Percentiles rank a stretch among this genome's conserved stretches.
phyloP scores from a whole-genome alignment of 176 grass and related monocot species.

The Carex pumila region DNA sequence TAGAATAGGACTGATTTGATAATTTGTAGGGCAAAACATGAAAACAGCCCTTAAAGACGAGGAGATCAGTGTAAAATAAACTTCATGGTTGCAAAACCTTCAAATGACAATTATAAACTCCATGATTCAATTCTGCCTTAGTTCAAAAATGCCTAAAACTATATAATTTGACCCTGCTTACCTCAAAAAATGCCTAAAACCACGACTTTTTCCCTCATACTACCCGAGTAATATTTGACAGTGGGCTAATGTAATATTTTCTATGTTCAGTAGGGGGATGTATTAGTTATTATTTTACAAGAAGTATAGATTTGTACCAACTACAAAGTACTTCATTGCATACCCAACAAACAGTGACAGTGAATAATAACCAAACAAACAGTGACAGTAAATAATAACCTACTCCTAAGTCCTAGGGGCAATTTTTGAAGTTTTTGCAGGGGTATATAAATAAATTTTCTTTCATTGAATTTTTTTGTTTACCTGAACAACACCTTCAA shows the following conservation, averaged over 20 bases:
- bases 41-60: not conserved
- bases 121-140: not conserved
- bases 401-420: not conserved
- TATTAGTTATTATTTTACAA: not conserved
- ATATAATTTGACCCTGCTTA: not conserved
- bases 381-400: not conserved
- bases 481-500: constrained; percentile 98
- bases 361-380: not conserved
- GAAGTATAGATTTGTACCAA: not conserved
- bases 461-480: not conserved
- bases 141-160: not conserved
- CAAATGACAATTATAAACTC: not conserved
- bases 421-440: not conserved
- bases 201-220: not conserved
- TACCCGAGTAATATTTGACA: not conserved
- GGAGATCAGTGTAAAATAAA: not conserved
- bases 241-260: not conserved
- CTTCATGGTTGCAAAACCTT: not conserved
- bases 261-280: not conserved
- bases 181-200: not conserved
- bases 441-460: not conserved
- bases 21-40: not conserved
- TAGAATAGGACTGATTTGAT: not conserved
- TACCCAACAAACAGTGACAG: not conserved
- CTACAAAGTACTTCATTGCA: not conserved